Evolutionary conservation across 495 filamentous ascomycete genomes (phyloP), one percentile per base, ranked within the genome.

Genomic region (Penicilliopsis zonata): DNA sequence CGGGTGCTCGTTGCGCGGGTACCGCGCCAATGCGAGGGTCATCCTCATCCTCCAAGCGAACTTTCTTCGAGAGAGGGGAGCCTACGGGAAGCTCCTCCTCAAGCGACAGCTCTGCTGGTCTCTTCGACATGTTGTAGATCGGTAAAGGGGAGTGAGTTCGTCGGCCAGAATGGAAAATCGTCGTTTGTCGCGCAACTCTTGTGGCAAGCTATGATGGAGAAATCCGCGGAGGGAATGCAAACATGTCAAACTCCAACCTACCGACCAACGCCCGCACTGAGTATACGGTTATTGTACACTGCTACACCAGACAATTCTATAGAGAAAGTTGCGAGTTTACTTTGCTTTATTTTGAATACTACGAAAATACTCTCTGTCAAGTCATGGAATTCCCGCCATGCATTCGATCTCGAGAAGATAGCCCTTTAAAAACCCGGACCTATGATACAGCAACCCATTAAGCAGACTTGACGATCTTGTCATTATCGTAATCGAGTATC

Each of bases 401-500:
- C 42, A 42, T 42, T 23, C 38, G 34, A 35, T 46, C 38, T 23
- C 41, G 18, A 33, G 18, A 27, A 30, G 24, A 35, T 36, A 36
- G 50, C 49, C 40, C 49, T 49, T 43, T 47, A 43, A 50, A 47
- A 46, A 36, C 30, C 28, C 30, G 38, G 39, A n/a, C n/a, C n/a
- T 42, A 60, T 59, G 55, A 57, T 63, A 61, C 56, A 58, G 51
- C 50, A 49, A 53, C 31, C 22, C 14, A 58, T 61, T 62, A 86
- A 54, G 82, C 73, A 55, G 64, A 61, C 45, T 67, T 73, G 30
- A 82, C 79, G 38, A 76, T 63, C 61, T 69, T 75, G 61, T 78
- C 74, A 56, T 88, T 82, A 49, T 81, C 76, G 53, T 83, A 88
- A 31, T 84, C 74, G 36, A 85, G 64, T 38, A 83, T 83, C 43